Conservation (phyloP, 2,329 filamentous ascomycete genomes). For the Colletotrichum theobromicola region DNA sequence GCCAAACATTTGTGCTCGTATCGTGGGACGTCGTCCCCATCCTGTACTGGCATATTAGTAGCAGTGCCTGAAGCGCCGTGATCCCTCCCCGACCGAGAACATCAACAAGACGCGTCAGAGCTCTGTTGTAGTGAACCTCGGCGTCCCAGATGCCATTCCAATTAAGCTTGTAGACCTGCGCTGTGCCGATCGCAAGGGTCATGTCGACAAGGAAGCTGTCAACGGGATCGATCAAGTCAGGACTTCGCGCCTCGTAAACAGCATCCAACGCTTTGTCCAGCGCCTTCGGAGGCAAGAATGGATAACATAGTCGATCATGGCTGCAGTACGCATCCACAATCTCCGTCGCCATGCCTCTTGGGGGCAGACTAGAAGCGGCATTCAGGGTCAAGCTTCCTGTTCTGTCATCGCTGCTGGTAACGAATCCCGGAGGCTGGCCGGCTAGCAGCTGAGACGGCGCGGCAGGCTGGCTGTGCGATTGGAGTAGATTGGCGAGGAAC, state of each 20-base stretch:
- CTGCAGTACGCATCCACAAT: slow-evolving; percentile 45
- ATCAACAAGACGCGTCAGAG: slow-evolving; percentile 38
- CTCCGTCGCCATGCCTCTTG: slow-evolving; percentile 37
- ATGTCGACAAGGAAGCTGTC: slow-evolving; percentile 48
- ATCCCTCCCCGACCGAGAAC: slow-evolving; percentile 41
- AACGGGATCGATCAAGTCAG: slow-evolving; percentile 25
- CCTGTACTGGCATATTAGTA: slow-evolving; percentile 48
- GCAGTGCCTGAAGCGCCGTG: slow-evolving; percentile 42
- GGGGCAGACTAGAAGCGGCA: slow-evolving; percentile 29
- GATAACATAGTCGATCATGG: slow-evolving; percentile 48
- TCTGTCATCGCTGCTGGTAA: not conserved
- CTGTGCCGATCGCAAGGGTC: slow-evolving; percentile 46
- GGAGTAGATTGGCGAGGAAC: slow-evolving; percentile 45
- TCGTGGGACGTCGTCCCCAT: slow-evolving; percentile 44
- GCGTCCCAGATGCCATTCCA: slow-evolving; percentile 48
- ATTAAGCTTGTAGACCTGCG: slow-evolving; percentile 47
- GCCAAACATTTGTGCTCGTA: slow-evolving; percentile 46
- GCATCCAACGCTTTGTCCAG: slow-evolving; percentile 31
- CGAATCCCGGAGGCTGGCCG: not conserved
- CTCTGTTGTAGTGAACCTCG: slow-evolving; percentile 44
- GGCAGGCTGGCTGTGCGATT: slow-evolving; percentile 22
- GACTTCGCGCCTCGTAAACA: slow-evolving; percentile 32
- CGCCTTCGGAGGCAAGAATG: slow-evolving; percentile 38
- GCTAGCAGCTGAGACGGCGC: slow-evolving; percentile 7
- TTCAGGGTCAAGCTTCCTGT: not conserved